A percentile compares a stretch with the other conserved stretches of the same genome.
Evolutionary conservation across 2,329 filamentous ascomycete genomes (phyloP).

Genomic region (Aureobasidium sp.): DNA sequence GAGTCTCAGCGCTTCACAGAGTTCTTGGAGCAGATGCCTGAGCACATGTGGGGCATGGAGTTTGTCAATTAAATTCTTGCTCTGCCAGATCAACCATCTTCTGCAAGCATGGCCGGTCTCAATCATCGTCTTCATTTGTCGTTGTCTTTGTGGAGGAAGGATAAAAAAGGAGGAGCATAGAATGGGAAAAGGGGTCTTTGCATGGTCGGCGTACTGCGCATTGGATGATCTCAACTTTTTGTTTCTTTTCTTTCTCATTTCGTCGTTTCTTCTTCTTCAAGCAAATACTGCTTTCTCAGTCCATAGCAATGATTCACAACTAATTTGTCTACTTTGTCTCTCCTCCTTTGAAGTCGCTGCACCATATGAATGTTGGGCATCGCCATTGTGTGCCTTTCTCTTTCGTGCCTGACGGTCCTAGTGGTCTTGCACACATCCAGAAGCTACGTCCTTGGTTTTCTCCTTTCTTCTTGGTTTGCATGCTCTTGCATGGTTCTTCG

Average conservation of each 20-base stretch:
- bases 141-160: not conserved
- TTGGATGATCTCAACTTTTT: constrained; percentile 5
- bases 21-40: constrained; percentile 15
- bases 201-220: constrained; percentile 4
- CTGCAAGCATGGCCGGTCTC: not conserved
- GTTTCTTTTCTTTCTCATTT: not conserved
- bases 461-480: constrained; percentile 83
- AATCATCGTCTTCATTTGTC: not conserved
- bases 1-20: constrained; percentile 15
- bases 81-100: not conserved
- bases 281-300: not conserved
- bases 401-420: constrained; percentile 79
- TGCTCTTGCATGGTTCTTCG: constrained; percentile 73
- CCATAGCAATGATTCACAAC: constrained; percentile 4
- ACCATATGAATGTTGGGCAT: constrained; percentile 75
- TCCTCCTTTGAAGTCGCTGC: constrained; percentile 52
- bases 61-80: constrained; percentile 6
- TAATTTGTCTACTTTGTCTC: not conserved
- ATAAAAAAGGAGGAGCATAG: not conserved
- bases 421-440: constrained; percentile 64
- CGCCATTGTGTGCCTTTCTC: constrained; percentile 81
- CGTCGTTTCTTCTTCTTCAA: not conserved
- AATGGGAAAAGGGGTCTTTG: not conserved
- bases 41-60: constrained; percentile 16
- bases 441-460: constrained; percentile 65